Evolutionary conservation across 768 basidiomycete genomes (phyloP).

Genomic region (Amanita brunnescens): DNA sequence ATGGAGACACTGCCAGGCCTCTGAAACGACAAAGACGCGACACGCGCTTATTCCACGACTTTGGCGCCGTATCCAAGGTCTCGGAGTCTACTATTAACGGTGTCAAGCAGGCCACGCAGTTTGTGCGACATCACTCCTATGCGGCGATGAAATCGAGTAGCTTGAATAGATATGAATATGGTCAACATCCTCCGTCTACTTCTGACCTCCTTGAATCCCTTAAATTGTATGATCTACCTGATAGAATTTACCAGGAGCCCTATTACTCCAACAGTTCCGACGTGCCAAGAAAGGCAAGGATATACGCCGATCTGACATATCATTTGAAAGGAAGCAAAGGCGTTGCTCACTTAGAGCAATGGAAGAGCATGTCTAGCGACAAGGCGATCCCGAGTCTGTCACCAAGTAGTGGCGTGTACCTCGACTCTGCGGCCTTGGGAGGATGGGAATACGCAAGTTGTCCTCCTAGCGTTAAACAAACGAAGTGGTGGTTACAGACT

Average conservation of each 20-base stretch:
- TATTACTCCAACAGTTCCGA: constrained; percentile 71
- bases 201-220: constrained; percentile 37
- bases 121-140: constrained; percentile 15
- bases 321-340: constrained; percentile 57
- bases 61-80: neutral
- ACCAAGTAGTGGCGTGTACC: neutral
- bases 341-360: constrained; percentile 50
- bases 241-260: constrained; percentile 65
- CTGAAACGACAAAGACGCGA: constrained; percentile 1
- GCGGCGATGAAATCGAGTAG: constrained; percentile 14
- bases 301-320: constrained; percentile 78
- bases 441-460: constrained; percentile 79
- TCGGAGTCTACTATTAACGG: neutral
- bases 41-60: neutral
- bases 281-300: constrained; percentile 55
- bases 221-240: constrained; percentile 39
- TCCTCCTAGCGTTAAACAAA: constrained; percentile 55
- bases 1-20: neutral
- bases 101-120: constrained; percentile 19
- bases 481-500: constrained; percentile 43
- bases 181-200: constrained; percentile 38
- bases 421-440: constrained; percentile 26
- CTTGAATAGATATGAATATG: constrained; percentile 39
- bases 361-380: constrained; percentile 24
- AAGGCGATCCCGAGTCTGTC: neutral